Conservation (phyloP, 306 rosid genomes). For the Neltuma alba region DNA sequence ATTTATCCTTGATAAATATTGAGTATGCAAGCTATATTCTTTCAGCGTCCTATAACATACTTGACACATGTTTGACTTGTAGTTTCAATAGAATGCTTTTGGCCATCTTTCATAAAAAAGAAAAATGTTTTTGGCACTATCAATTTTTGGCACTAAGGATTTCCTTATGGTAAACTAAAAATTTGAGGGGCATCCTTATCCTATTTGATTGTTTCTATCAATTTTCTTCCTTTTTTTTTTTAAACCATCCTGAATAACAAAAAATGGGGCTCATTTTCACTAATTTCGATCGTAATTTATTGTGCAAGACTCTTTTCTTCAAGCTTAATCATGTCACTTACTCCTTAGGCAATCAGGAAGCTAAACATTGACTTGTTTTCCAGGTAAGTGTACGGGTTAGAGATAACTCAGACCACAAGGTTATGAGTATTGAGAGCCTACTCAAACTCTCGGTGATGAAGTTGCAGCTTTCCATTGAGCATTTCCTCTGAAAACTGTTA, state of each 20-base stretch:
- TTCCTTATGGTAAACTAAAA: background rate
- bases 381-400: constrained; percentile 96
- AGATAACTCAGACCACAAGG: constrained; percentile 65
- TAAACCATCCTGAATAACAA: background rate
- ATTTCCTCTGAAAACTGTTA: constrained; percentile 8
- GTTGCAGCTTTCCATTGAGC: constrained; percentile 63
- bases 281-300: background rate
- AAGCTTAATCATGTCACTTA: constrained; percentile 1
- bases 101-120: background rate
- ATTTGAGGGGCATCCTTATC: background rate
- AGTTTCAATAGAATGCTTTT: background rate
- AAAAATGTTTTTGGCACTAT: background rate
- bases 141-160: background rate
- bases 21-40: constrained; percentile 15
- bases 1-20: constrained; percentile 14
- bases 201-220: background rate
- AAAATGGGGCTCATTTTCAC: background rate
- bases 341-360: background rate
- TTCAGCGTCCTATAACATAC: background rate
- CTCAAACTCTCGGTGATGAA: constrained; percentile 66
- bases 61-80: background rate
- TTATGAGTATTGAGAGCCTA: constrained; percentile 64
- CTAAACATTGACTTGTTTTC: constrained; percentile 40
- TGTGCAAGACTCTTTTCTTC: background rate
- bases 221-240: background rate